Conservation (phyloP, 768 basidiomycete species). For the Hygrophoropsis aurantiaca region DNA sequence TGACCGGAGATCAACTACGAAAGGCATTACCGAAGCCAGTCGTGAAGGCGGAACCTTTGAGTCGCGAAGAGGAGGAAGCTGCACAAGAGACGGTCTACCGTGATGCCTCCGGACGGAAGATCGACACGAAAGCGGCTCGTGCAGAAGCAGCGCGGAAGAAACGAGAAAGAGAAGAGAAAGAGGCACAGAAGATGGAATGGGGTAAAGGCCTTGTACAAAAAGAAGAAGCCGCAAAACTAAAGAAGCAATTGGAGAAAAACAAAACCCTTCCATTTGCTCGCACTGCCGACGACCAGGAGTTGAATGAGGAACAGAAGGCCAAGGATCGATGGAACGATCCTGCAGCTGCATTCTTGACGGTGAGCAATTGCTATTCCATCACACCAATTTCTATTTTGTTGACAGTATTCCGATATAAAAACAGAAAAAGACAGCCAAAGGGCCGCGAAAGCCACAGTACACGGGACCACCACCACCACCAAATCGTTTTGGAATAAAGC, state of each 20-base stretch:
- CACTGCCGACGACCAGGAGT: conserved; percentile 74
- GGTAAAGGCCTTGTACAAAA: conserved; percentile 92
- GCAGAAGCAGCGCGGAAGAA: conserved; percentile 84
- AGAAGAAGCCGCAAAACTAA: conserved; percentile 71
- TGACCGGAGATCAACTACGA: conserved; percentile 74
- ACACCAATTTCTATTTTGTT: not conserved
- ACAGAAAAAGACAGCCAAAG: conserved; percentile 75
- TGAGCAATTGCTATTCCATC: conserved; percentile 34
- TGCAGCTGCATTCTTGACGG: conserved; percentile 91
- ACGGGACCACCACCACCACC: conserved; percentile 86
- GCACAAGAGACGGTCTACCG: conserved; percentile 94
- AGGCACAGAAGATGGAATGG: conserved; percentile 96
- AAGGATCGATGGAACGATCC: conserved; percentile 95
- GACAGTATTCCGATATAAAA: conserved; percentile 7
- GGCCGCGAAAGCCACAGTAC: conserved; percentile 82
- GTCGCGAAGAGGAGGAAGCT: conserved; percentile 46
- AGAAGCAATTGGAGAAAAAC: conserved; percentile 67
- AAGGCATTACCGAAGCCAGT: conserved; percentile 51
- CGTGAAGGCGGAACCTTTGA: conserved; percentile 37
- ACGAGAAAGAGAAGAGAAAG: conserved; percentile 80
- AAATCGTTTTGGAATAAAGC: conserved; percentile 93
- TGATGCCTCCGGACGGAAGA: conserved; percentile 82
- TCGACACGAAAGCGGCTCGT: conserved; percentile 81
- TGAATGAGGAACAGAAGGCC: conserved; percentile 83
- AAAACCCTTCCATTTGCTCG: conserved; percentile 68